phyloP scores from a whole-genome alignment of 805 yeast genomes.

The Suhomyces vadensis region DNA sequence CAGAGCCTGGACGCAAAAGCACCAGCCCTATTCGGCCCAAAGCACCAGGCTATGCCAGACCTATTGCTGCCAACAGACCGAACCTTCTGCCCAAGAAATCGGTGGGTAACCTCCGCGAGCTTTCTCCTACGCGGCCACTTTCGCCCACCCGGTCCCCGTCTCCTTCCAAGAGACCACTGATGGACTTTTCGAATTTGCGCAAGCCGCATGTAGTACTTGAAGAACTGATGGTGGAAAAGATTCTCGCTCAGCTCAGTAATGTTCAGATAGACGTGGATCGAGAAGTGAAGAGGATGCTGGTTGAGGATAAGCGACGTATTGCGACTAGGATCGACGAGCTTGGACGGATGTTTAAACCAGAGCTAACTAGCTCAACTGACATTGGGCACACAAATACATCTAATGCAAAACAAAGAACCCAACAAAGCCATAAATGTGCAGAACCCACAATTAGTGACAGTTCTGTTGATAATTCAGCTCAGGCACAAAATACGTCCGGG shows the following conservation, averaged over 20 bases:
- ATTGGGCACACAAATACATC: slow-evolving; percentile 8
- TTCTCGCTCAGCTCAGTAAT: neutral
- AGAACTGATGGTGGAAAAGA: no score
- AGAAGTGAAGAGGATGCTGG: neutral
- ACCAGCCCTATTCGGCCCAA: slow-evolving; percentile 9
- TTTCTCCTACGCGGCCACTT: slow-evolving; percentile 8
- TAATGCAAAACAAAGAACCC: neutral
- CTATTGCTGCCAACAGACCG: slow-evolving; percentile 9
- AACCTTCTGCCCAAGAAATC: slow-evolving; percentile 7
- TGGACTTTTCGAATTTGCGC: slow-evolving; percentile 2
- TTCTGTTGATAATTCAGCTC: no score
- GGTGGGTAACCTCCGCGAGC: neutral
- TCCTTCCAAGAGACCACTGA: slow-evolving; percentile 7
- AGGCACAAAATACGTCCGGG: no score
- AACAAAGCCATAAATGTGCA: no score
- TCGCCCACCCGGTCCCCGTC: slow-evolving; percentile 8
- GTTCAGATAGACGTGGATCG: neutral
- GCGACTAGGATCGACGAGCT: neutral
- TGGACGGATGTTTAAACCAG: neutral
- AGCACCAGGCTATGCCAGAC: neutral
- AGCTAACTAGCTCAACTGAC: no score
- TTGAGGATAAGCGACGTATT: neutral
- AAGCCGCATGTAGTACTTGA: neutral
- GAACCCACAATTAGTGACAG: no score
- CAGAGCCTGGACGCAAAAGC: slow-evolving; percentile 9